Conservation (phyloP, 2,329 filamentous ascomycete genomes). For the Pseudomassariella vexata region DNA sequence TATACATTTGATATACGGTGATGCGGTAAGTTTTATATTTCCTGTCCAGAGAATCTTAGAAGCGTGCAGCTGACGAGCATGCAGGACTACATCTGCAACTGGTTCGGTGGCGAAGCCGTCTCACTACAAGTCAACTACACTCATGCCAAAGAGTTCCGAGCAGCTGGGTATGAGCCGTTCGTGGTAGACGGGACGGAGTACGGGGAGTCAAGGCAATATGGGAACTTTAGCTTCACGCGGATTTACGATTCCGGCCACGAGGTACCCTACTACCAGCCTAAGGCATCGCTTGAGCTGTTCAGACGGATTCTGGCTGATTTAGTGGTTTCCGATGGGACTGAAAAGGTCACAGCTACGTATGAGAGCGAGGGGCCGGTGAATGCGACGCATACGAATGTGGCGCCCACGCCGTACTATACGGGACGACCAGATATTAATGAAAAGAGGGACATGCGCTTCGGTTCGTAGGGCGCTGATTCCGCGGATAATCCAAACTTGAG, state of each 20-base stretch:
- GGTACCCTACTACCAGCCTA: slow-evolving; percentile 52
- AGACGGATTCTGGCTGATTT: slow-evolving; percentile 52
- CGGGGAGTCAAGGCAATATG: slow-evolving; percentile 66
- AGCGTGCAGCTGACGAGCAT: neutral
- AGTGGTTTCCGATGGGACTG: slow-evolving; percentile 43
- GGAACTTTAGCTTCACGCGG: slow-evolving; percentile 64
- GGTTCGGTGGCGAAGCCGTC: slow-evolving; percentile 52
- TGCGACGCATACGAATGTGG: slow-evolving; percentile 47
- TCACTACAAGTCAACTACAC: slow-evolving; percentile 43
- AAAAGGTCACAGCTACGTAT: slow-evolving; percentile 42
- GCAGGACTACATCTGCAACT: slow-evolving; percentile 56
- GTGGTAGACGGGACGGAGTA: slow-evolving; percentile 47
- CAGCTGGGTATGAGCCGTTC: slow-evolving; percentile 52
- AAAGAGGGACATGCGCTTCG: too few species aligned
- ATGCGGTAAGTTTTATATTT: slow-evolving; percentile 25
- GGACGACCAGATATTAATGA: slow-evolving; percentile 5
- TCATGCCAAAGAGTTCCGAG: slow-evolving; percentile 39
- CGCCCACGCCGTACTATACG: slow-evolving; percentile 50
- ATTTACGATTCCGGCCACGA: slow-evolving; percentile 61
- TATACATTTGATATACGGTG: slow-evolving; percentile 66
- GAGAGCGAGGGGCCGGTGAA: slow-evolving; percentile 49
- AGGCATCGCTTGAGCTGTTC: slow-evolving; percentile 52
- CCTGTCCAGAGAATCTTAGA: neutral
- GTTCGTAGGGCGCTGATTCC: too few species aligned
- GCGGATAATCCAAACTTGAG: too few species aligned